These are phyloP conservation scores for Leishmania tropica DNA, from an alignment of 208 protist genomes.

Conservation along the genomic window DNA sequence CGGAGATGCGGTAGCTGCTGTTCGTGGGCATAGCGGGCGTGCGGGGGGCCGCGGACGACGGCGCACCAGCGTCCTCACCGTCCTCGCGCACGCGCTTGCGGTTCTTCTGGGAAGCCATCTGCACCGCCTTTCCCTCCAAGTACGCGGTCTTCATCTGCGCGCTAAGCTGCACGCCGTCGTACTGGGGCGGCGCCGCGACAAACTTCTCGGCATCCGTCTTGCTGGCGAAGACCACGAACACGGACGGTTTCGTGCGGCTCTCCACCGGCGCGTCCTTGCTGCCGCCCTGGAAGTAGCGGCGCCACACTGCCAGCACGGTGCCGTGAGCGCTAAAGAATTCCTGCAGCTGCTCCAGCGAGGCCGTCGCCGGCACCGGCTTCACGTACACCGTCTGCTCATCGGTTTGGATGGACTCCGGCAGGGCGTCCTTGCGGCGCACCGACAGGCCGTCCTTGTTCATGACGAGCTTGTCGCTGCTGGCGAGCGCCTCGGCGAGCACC, in stretches of 20 bases:
- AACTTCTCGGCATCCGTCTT: conserved; percentile 78
- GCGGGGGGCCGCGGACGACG: conserved; percentile 20
- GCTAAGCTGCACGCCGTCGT: conserved; percentile 69
- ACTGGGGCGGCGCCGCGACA: conserved; percentile 51
- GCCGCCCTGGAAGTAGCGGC: conserved; percentile 75
- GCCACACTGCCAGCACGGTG: conserved; percentile 84
- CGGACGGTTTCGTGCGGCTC: conserved; percentile 77
- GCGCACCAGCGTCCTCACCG: background rate
- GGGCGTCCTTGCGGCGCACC: conserved; percentile 76
- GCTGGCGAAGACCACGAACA: conserved; percentile 83
- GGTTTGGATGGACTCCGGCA: conserved; percentile 88
- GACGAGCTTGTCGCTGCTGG: conserved; percentile 64
- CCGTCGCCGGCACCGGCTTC: conserved; percentile 74
- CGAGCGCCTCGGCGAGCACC: conserved; percentile 66
- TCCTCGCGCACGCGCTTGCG: conserved; percentile 28
- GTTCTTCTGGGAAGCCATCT: conserved; percentile 61
- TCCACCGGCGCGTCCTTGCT: conserved; percentile 62
- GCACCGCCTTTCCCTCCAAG: conserved; percentile 72
- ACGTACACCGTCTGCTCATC: conserved; percentile 89
- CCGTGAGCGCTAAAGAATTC: conserved; percentile 77
- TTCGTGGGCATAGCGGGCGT: conserved; percentile 81
- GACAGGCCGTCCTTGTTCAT: conserved; percentile 60
- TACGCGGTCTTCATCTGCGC: conserved; percentile 85
- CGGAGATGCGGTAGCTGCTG: conserved; percentile 80
- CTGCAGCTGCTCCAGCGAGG: conserved; percentile 78